A percentile compares a stretch with the other conserved stretches of the same genome.
phyloP scores from a whole-genome alignment of 176 grass and related monocot genomes.

The Bothriochloa decipiens region DNA sequence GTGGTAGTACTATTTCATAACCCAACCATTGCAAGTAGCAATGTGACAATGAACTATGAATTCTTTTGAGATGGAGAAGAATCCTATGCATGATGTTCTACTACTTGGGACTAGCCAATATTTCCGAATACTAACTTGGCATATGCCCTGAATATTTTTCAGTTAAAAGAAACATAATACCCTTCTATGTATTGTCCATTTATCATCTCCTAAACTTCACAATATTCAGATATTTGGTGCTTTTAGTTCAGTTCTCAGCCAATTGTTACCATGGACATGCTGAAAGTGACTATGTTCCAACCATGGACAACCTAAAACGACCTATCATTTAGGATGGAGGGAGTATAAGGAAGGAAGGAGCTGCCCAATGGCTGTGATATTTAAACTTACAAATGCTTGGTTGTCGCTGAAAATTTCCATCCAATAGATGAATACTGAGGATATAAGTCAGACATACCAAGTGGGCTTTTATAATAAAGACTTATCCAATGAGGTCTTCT shows the following conservation, averaged over 20 bases:
- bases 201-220: background rate
- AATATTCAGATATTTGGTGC: background rate
- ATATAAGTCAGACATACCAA: slow-evolving; percentile 36
- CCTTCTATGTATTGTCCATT: background rate
- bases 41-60: background rate
- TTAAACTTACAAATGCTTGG: slow-evolving; percentile 27
- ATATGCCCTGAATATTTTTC: background rate
- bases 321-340: background rate
- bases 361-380: background rate
- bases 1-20: background rate
- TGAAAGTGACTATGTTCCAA: no score
- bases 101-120: background rate
- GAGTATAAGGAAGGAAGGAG: slow-evolving; percentile 2
- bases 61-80: slow-evolving; percentile 8
- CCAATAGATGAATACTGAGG: slow-evolving; percentile 19
- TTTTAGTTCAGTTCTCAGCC: background rate
- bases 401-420: slow-evolving; percentile 39
- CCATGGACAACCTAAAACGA: background rate
- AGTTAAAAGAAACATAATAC: background rate
- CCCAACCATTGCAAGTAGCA: background rate
- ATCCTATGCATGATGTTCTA: background rate
- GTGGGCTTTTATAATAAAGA: slow-evolving; percentile 12
- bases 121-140: background rate
- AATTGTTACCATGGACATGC: background rate
- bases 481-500: slow-evolving; percentile 10